Base-by-base conservation (phyloP, 352 stramenopile genomes). In the Peronosclerospora sorghi region DNA sequence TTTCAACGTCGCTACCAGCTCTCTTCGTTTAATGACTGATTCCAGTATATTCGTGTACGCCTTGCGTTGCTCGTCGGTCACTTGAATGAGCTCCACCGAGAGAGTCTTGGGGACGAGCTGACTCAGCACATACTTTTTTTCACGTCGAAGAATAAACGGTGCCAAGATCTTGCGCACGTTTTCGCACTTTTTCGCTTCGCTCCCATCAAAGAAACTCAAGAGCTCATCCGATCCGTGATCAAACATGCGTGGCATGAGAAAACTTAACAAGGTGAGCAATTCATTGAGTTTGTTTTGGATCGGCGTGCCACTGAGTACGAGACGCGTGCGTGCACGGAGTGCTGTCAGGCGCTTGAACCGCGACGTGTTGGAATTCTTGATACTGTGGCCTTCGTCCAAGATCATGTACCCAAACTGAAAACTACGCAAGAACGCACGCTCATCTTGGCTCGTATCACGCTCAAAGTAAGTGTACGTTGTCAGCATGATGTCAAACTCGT, bases 101-200 rank as follows among this genome's bases (percentile, higher is more conserved):
- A 83, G 62, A 2, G 67, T 96, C 56, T 97, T 96, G 2, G 76
- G 41, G 18, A 89, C 72, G 4, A 97, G 65, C 51, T 98, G 90
- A 41, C 69, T 75, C 34, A 98, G 65, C 14, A 98, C 96, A 45
- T 96, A 93, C 48, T 83, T 76, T 62, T 99, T 99, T 28, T 97
- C 81, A 19, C 96, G 79, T 7, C 96, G 68, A 29, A 99, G 66
- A 7, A 98, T 95, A 61, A 99, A 99, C 0, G 96, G 96, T n/a
- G 88, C 84, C 56, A 98, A 83, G 43, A 98, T 83, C 41, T 94
- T 85, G 15, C 80, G 80, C 12, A 95, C 69, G 73, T 96, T 86
- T 1, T 72, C 62, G 32, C 71, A 85, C 47, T 88, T 88, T 44
- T 72, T 84, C 21, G 86, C 62, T 50, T 87, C 73, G 13, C 59